Evolutionary conservation across 2,329 filamentous ascomycete genomes (phyloP).

Genomic region (Fusarium duplospermum): DNA sequence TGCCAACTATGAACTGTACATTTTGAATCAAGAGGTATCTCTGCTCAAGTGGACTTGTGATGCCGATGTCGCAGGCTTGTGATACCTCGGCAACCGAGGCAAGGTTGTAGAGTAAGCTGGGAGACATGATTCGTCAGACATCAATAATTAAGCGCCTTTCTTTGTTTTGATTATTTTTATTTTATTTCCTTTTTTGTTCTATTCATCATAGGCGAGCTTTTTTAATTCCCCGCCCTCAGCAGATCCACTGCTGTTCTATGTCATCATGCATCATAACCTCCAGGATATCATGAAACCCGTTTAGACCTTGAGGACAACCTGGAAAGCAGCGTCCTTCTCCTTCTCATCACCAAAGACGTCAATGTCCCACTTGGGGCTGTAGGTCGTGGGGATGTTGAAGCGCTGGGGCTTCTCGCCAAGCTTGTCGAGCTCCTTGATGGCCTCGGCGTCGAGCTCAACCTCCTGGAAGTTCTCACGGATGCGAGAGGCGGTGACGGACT

Average conservation of each 20-base stretch:
- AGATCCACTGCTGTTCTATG: constrained; percentile 25
- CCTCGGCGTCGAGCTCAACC: constrained; percentile 68
- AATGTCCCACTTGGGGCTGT: constrained; percentile 66
- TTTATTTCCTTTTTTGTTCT: constrained; percentile 7
- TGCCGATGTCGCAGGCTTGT: background rate
- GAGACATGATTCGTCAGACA: constrained; percentile 1
- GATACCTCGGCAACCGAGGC: constrained; percentile 2
- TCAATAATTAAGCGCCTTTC: background rate
- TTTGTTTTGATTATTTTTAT: constrained; percentile 20
- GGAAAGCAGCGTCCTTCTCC: constrained; percentile 62
- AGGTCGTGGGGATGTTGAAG: constrained; percentile 58
- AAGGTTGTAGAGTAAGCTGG: background rate
- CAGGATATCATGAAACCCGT: constrained; percentile 33
- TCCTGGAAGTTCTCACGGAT: constrained; percentile 79
- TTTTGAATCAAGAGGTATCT: background rate
- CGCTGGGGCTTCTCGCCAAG: constrained; percentile 65
- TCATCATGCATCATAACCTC: constrained; percentile 25
- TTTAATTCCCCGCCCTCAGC: background rate
- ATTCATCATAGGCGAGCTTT: background rate
- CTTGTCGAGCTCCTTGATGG: constrained; percentile 70
- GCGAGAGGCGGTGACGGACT: constrained; percentile 75
- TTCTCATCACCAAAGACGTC: constrained; percentile 66
- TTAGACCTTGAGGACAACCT: constrained; percentile 55
- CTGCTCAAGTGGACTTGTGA: background rate
- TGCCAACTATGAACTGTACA: constrained; percentile 8